Conservation (phyloP, 1,139 yeast genomes). For the Debaryomycetaceae sp. region DNA sequence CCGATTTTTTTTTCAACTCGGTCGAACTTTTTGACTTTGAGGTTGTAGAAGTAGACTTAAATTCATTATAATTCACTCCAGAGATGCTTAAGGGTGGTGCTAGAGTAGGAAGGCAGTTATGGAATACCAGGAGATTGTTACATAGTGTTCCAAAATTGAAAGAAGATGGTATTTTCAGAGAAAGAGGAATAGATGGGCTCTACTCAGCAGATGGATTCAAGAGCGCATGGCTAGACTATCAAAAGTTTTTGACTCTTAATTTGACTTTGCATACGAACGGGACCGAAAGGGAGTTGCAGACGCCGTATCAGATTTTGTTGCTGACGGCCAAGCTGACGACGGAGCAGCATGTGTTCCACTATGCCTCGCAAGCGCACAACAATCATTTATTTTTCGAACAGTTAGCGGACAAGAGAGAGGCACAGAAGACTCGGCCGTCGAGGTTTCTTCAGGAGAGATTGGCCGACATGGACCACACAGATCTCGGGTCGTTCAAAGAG, state of each 20-base stretch:
- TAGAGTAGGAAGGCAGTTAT: conserved; percentile 2
- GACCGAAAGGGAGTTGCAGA: conserved; percentile 73
- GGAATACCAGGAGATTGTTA: conserved; percentile 29
- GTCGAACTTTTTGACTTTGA: neutral
- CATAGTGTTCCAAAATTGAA: conserved; percentile 66
- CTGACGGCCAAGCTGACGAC: conserved; percentile 69
- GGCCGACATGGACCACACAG: conserved; percentile 33
- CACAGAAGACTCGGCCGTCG: conserved; percentile 43
- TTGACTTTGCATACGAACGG: conserved; percentile 74
- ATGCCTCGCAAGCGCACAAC: conserved; percentile 89
- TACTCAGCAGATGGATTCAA: conserved; percentile 67
- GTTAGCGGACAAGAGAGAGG: conserved; percentile 36
- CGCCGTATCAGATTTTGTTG: conserved; percentile 73
- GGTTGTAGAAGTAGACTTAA: neutral
- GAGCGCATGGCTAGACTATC: conserved; percentile 80
- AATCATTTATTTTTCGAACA: conserved; percentile 86
- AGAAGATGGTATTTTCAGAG: conserved; percentile 32
- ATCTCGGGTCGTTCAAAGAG: conserved; percentile 51
- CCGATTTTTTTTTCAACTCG: neutral
- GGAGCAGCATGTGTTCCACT: conserved; percentile 72
- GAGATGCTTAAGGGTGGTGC: conserved; percentile 3
- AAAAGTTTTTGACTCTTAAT: conserved; percentile 61
- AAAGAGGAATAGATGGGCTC: conserved; percentile 67
- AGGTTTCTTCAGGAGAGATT: conserved; percentile 45
- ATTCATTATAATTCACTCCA: neutral